A percentile compares a stretch with the other conserved stretches of the same genome.
These are phyloP conservation scores for Stachybotrys chartarum DNA, from an alignment of 2,329 filamentous ascomycete species.

Conservation along the genomic window DNA sequence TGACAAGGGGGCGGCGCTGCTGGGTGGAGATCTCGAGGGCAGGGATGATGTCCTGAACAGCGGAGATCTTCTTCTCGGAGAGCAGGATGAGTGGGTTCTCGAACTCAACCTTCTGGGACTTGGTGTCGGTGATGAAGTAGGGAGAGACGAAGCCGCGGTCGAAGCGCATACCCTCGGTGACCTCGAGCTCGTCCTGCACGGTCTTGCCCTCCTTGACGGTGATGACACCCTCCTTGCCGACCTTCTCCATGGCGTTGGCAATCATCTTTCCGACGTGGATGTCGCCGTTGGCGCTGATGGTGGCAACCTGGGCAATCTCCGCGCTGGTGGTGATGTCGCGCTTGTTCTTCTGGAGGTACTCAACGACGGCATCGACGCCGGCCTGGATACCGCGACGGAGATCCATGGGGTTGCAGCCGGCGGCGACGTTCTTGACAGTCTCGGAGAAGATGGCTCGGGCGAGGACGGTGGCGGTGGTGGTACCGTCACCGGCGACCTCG, in stretches of 20 bases:
- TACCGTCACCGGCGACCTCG: conserved; percentile 97
- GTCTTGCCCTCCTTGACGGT: conserved; percentile 99
- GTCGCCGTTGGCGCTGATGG: conserved; percentile 96
- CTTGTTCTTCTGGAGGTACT: conserved; percentile 93
- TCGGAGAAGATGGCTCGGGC: conserved; percentile 98
- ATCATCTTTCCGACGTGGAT: conserved; percentile 91
- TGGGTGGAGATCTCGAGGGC: conserved; percentile 96
- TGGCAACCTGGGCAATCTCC: conserved; percentile 96
- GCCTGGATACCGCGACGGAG: conserved; percentile 94
- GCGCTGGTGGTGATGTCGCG: conserved; percentile 95
- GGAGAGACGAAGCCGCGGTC: conserved; percentile 97
- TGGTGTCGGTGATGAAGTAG: conserved; percentile 99
- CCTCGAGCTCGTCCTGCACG: conserved; percentile 92
- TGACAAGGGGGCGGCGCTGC: conserved; percentile 88
- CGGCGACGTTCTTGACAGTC: conserved; percentile 99
- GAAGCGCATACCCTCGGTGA: conserved; percentile 99
- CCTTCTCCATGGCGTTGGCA: conserved; percentile 98
- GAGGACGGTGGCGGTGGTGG: conserved; percentile 94
- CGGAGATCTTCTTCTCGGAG: conserved; percentile 99
- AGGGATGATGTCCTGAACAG: conserved; percentile 97
- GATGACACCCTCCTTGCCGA: conserved; percentile 99
- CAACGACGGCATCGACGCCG: conserved; percentile 88
- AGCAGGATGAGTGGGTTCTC: conserved; percentile 98
- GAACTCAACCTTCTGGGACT: conserved; percentile 98
- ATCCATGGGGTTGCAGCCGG: conserved; percentile 99